These are phyloP conservation scores for Lepiota venenata DNA, from an alignment of 768 basidiomycete species.

Conservation along the genomic window DNA sequence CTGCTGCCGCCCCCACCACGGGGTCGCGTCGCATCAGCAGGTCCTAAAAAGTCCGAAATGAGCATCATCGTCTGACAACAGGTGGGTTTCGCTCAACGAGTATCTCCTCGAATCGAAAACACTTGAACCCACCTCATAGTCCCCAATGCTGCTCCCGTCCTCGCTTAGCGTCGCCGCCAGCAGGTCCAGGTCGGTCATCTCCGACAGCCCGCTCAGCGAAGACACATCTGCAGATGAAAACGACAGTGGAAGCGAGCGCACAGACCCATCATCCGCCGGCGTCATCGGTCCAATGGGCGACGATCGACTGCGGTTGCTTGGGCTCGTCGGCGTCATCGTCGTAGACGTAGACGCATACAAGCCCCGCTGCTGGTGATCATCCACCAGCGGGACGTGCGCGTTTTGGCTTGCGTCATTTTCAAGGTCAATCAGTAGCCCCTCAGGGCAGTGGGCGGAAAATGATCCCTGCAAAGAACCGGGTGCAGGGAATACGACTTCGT, in stretches of 20 bases:
- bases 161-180: background rate
- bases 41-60: conserved; percentile 12
- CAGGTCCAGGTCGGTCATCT: conserved; percentile 7
- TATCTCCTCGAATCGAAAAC: background rate
- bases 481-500: background rate
- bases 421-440: conserved; percentile 57
- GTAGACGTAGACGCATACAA: conserved; percentile 4
- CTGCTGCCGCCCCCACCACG: background rate
- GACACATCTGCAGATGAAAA: conserved; percentile 10
- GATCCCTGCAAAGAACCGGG: conserved; percentile 1
- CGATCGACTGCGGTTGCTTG: no score
- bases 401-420: conserved; percentile 29
- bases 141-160: background rate
- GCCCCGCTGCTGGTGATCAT: conserved; percentile 15
- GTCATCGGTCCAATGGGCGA: conserved; percentile 1
- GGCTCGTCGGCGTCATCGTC: background rate
- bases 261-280: conserved; percentile 6
- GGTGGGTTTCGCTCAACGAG: background rate
- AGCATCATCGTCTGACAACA: conserved; percentile 9
- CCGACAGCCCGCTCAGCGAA: conserved; percentile 5
- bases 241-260: conserved; percentile 15
- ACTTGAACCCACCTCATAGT: conserved; percentile 7
- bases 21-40: conserved; percentile 11
- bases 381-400: conserved; percentile 12
- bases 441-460: conserved; percentile 29